Percentiles rank a stretch among this genome's conserved stretches.
These are phyloP conservation scores for Neoboletus subvelutipes DNA, from an alignment of 768 basidiomycete genomes.

Conservation along the genomic window DNA sequence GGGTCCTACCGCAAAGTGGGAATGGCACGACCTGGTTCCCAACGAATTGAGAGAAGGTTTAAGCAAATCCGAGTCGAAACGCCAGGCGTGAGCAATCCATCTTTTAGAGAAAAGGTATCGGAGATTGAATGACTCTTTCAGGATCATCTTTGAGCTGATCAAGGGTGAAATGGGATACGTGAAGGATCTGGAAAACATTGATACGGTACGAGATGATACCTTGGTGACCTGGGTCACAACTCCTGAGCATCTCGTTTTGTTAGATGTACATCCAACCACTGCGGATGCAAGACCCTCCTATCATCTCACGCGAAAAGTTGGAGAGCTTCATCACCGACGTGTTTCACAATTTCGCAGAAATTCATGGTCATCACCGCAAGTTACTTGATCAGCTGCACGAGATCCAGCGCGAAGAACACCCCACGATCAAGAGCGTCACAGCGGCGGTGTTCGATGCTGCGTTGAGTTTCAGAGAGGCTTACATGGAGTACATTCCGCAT, in stretches of 20 bases:
- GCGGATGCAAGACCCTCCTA: slow-evolving; percentile 68
- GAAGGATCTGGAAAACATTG: slow-evolving; percentile 85
- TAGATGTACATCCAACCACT: slow-evolving; percentile 85
- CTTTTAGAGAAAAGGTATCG: neutral
- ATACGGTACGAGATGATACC: slow-evolving; percentile 45
- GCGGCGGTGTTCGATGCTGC: slow-evolving; percentile 87
- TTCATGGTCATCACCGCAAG: slow-evolving; percentile 71
- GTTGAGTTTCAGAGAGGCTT: slow-evolving; percentile 88
- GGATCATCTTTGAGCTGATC: slow-evolving; percentile 92
- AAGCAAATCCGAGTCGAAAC: slow-evolving; percentile 73
- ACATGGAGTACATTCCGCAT: slow-evolving; percentile 91
- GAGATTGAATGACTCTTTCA: slow-evolving; percentile 29
- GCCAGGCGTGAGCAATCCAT: slow-evolving; percentile 67
- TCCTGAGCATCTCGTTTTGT: slow-evolving; percentile 6
- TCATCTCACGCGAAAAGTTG: slow-evolving; percentile 69
- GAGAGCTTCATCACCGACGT: slow-evolving; percentile 81
- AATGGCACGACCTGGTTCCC: slow-evolving; percentile 88
- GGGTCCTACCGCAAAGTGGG: slow-evolving; percentile 76
- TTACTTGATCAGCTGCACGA: slow-evolving; percentile 81
- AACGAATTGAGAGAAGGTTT: slow-evolving; percentile 60
- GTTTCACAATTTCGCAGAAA: slow-evolving; percentile 82
- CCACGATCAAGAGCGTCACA: slow-evolving; percentile 73
- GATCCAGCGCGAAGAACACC: slow-evolving; percentile 87
- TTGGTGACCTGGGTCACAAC: slow-evolving; percentile 19
- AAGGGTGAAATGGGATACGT: slow-evolving; percentile 96